Conservation (phyloP, 2,329 filamentous ascomycete genomes). For the Alternaria sp. region DNA sequence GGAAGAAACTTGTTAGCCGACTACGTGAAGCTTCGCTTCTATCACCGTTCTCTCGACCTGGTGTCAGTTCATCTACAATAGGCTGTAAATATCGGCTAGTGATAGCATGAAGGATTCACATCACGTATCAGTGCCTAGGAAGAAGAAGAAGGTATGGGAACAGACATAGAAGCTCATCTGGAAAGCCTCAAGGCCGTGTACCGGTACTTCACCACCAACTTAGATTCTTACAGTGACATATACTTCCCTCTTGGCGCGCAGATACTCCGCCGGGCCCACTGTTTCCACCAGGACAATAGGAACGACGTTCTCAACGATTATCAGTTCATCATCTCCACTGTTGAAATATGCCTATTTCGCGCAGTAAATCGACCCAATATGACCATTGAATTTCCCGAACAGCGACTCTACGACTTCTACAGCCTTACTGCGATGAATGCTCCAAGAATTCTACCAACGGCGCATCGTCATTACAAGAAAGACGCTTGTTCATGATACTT, state of each 20-base stretch:
- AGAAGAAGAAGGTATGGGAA: neutral
- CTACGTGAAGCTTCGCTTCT: neutral
- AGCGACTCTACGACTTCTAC: constrained; percentile 3
- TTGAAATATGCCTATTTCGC: neutral
- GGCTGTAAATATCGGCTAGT: neutral
- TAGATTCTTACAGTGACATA: neutral
- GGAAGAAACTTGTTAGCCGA: neutral
- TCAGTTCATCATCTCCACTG: neutral
- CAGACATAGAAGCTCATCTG: neutral
- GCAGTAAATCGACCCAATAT: neutral
- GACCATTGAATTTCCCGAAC: neutral
- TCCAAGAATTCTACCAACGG: neutral
- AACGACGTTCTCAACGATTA: neutral
- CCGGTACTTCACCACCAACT: neutral
- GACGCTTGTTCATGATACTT: constrained; percentile 8
- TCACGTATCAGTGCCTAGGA: neutral
- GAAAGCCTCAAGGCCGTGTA: neutral
- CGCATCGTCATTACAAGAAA: neutral
- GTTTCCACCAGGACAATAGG: neutral
- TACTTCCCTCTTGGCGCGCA: neutral
- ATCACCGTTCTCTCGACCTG: neutral
- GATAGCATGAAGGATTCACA: neutral
- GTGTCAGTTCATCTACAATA: neutral
- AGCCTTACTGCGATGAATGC: constrained; percentile 6
- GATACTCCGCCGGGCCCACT: neutral